Conservation (phyloP, 306 rosid genomes). For the Dalbergia oliveri region DNA sequence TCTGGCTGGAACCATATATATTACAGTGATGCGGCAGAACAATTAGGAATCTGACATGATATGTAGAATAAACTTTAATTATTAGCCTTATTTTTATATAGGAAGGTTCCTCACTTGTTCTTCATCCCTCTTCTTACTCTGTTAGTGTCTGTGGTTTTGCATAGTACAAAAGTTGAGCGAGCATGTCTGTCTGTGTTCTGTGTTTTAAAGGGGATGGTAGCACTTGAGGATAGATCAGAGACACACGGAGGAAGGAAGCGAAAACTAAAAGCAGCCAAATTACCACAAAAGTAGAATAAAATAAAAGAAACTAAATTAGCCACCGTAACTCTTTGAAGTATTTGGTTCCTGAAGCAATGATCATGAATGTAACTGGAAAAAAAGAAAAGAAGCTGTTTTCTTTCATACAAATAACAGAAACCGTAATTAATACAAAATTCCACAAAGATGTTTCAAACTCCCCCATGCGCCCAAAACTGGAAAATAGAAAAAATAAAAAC, state of each 20-base stretch:
- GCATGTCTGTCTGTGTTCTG: not conserved
- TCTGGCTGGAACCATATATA: constrained; percentile 2
- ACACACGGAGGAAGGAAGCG: not conserved
- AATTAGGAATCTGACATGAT: constrained; percentile 26
- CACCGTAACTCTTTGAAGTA: not conserved
- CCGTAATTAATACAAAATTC: constrained; percentile 41
- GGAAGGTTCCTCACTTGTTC: constrained; percentile 49
- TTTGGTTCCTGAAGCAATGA: constrained; percentile 39
- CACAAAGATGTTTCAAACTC: constrained; percentile 37
- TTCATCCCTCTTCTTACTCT: not conserved
- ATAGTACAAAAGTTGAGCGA: constrained; percentile 14
- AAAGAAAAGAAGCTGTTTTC: constrained; percentile 30
- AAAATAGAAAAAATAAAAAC: not conserved
- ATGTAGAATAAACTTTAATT: constrained; percentile 6
- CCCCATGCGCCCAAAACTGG: not conserved
- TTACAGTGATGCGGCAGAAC: constrained; percentile 6
- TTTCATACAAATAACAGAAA: constrained; percentile 43
- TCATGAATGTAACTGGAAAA: constrained; percentile 31
- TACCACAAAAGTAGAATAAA: not conserved
- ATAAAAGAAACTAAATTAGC: constrained; percentile 25
- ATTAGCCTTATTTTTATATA: not conserved
- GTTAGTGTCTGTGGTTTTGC: constrained; percentile 1
- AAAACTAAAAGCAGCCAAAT: constrained; percentile 21
- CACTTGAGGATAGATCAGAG: not conserved
- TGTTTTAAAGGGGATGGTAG: not conserved